Evolutionary conservation across 176 grass and related monocot genomes (phyloP).

Genomic region (Thalia dealbata): DNA sequence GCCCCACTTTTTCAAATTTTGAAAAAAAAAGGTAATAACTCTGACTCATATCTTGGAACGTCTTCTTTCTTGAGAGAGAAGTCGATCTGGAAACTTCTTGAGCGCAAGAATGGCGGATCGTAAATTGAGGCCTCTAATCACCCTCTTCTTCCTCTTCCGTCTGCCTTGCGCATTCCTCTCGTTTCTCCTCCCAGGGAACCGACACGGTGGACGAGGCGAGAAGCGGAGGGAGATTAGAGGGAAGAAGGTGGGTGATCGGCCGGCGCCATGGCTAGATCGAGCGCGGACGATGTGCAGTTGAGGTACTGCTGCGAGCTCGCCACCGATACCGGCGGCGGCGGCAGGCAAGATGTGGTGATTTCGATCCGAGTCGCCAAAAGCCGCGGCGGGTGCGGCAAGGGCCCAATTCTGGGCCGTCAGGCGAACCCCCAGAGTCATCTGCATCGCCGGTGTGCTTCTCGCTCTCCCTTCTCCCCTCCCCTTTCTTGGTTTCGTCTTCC

Average conservation of each 20-base stretch:
- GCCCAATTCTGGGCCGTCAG: conserved; percentile 61
- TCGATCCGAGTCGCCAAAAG: conserved; percentile 77
- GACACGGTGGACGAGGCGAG: background rate
- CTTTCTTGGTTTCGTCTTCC: background rate
- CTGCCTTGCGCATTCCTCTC: background rate
- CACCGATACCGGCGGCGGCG: conserved; percentile 27
- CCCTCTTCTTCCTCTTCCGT: too few relatives aligned
- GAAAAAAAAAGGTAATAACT: too few relatives aligned
- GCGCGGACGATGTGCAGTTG: conserved; percentile 85
- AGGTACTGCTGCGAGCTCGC: conserved; percentile 53
- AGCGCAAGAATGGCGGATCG: background rate
- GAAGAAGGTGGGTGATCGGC: background rate
- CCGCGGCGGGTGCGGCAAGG: conserved; percentile 61
- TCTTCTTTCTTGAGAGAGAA: too few relatives aligned
- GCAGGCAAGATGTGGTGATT: conserved; percentile 46
- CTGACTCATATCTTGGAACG: too few relatives aligned
- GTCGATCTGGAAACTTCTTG: background rate
- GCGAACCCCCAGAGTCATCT: conserved; percentile 86
- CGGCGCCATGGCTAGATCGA: conserved; percentile 64
- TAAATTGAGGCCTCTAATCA: background rate
- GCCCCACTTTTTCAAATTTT: too few relatives aligned
- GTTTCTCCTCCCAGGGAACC: background rate
- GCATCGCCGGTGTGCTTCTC: conserved; percentile 36
- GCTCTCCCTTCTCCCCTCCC: background rate
- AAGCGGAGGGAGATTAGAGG: background rate